Evolutionary conservation across 495 filamentous ascomycete genomes (phyloP).

Genomic region (Penicillium bialowiezense): DNA sequence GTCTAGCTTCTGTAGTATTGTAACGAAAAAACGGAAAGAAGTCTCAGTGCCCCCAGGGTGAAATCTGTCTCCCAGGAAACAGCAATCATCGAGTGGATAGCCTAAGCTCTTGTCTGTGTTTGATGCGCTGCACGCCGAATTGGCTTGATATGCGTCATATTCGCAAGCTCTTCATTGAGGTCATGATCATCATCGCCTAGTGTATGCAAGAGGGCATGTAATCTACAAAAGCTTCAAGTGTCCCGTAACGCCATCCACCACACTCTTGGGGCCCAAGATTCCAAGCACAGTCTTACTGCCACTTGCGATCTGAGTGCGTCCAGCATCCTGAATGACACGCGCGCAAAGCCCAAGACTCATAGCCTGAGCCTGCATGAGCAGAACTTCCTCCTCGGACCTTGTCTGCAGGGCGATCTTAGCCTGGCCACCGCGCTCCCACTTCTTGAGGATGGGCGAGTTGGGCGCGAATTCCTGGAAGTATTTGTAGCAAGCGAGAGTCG

Average conservation of each 20-base stretch:
- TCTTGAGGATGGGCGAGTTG: constrained; percentile 63
- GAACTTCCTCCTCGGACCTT: constrained; percentile 77
- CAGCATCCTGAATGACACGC: constrained; percentile 89
- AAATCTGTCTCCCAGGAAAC: not conserved
- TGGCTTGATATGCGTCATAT: not conserved
- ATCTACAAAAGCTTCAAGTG: constrained; percentile 77
- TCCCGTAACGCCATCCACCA: constrained; percentile 85
- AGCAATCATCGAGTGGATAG: not conserved
- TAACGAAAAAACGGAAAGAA: not conserved
- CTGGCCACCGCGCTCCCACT: constrained; percentile 84
- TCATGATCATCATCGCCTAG: constrained; percentile 28
- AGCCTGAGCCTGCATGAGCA: constrained; percentile 72
- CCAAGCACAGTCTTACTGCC: constrained; percentile 90
- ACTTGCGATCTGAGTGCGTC: constrained; percentile 91
- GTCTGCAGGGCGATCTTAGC: constrained; percentile 89
- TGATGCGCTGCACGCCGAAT: not conserved
- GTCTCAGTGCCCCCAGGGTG: not conserved
- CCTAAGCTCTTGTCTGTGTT: too few species aligned
- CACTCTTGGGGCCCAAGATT: constrained; percentile 80
- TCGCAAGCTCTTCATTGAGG: constrained; percentile 12
- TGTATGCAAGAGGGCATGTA: constrained; percentile 6
- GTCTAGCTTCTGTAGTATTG: not conserved
- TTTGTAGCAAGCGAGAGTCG: constrained; percentile 96
- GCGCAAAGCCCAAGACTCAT: constrained; percentile 82
- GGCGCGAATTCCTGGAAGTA: constrained; percentile 57